These are phyloP conservation scores for Candida dajiaensis DNA, from an alignment of 805 yeast species.

Conservation along the genomic window DNA sequence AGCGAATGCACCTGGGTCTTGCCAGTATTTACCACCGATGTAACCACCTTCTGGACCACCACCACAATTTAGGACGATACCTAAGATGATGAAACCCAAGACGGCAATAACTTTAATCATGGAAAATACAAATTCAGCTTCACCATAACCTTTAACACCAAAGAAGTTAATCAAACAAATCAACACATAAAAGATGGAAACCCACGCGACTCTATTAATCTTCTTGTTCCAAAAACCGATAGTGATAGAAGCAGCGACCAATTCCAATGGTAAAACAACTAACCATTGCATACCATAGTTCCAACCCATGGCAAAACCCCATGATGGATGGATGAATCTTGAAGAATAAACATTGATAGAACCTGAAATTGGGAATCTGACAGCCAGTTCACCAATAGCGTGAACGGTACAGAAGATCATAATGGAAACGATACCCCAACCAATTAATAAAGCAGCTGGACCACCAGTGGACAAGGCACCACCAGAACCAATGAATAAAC, in stretches of 20 bases:
- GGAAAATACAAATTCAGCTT: slow-evolving; percentile 52
- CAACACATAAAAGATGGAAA: slow-evolving; percentile 41
- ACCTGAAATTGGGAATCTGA: slow-evolving; percentile 64
- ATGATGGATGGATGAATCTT: slow-evolving; percentile 51
- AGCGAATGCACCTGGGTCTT: slow-evolving; percentile 54
- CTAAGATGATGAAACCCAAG: slow-evolving; percentile 52
- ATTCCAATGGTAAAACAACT: slow-evolving; percentile 43
- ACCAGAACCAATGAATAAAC: slow-evolving; percentile 72
- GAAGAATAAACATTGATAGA: slow-evolving; percentile 55
- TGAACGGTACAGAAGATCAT: slow-evolving; percentile 45
- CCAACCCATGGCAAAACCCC: slow-evolving; percentile 59
- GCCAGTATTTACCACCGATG: slow-evolving; percentile 40
- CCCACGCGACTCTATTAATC: slow-evolving; percentile 41
- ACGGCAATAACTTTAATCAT: slow-evolving; percentile 65
- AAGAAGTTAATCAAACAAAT: slow-evolving; percentile 43
- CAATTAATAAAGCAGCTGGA: slow-evolving; percentile 38
- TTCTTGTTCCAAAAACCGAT: slow-evolving; percentile 45
- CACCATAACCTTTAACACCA: slow-evolving; percentile 50
- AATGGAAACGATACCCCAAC: slow-evolving; percentile 44
- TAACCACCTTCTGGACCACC: slow-evolving; percentile 48
- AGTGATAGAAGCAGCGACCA: slow-evolving; percentile 49
- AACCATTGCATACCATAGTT: slow-evolving; percentile 50
- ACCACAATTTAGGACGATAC: slow-evolving; percentile 53
- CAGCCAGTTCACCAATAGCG: slow-evolving; percentile 56
- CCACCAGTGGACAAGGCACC: slow-evolving; percentile 58